These are phyloP conservation scores for Camelina sativa DNA, from an alignment of 345 rosid genomes.

Conservation along the genomic window DNA sequence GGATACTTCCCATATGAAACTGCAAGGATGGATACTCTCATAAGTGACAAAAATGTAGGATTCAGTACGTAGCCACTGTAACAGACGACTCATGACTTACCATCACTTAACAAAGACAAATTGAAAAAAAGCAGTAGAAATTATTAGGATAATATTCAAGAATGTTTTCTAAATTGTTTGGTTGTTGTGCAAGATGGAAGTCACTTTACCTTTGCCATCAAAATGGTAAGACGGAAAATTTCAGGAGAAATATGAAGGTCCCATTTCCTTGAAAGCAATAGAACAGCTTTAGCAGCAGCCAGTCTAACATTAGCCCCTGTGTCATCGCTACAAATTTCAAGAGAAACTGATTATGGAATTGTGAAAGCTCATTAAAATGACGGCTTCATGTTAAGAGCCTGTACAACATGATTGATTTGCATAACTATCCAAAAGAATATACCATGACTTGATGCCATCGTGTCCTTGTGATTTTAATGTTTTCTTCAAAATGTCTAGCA, in stretches of 20 bases:
- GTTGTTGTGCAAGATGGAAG: constrained; percentile 29
- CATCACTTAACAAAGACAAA: constrained; percentile 4
- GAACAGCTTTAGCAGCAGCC: constrained; percentile 89
- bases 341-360: constrained; percentile 13
- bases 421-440: constrained; percentile 37
- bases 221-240: constrained; percentile 61
- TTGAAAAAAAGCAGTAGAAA: constrained; percentile 11
- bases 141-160: constrained; percentile 15
- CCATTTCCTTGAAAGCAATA: constrained; percentile 88
- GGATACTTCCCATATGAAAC: constrained; percentile 11
- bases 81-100: constrained; percentile 24
- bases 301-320: constrained; percentile 59
- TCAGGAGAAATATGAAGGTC: constrained; percentile 83
- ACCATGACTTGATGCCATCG: constrained; percentile 57
- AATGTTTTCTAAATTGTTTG: constrained; percentile 6
- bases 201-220: constrained; percentile 67
- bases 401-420: constrained; percentile 28
- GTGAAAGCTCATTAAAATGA: constrained; percentile 20
- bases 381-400: constrained; percentile 6
- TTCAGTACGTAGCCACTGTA: constrained; percentile 14
- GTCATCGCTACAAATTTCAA: constrained; percentile 55
- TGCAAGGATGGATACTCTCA: constrained; percentile 27
- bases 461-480: constrained; percentile 58
- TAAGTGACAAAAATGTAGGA: constrained; percentile 26
- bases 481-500: constrained; percentile 59